phyloP scores from a whole-genome alignment of 1,139 yeast genomes.

The Nakaseomyces sp. region DNA sequence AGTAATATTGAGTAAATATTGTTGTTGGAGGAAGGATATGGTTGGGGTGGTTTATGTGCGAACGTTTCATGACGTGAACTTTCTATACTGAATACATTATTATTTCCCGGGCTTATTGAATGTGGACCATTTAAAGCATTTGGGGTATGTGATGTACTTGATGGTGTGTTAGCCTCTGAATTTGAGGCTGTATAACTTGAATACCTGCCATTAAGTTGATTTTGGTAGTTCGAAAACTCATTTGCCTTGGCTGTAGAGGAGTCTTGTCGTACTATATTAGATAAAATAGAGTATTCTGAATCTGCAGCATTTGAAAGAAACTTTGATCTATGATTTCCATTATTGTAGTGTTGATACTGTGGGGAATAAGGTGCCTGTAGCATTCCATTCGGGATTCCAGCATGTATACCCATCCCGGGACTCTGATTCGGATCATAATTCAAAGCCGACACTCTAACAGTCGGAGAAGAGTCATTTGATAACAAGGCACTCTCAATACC shows the following conservation, averaged over 20 bases:
- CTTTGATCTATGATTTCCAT: constrained; percentile 25
- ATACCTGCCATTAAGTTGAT: neutral
- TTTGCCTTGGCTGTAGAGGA: neutral
- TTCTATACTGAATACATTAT: neutral
- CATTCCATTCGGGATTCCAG: constrained; percentile 5
- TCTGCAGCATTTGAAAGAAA: constrained; percentile 71
- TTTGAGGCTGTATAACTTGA: neutral
- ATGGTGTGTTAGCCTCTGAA: constrained; percentile 1
- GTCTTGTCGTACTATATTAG: constrained; percentile 60
- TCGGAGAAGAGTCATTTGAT: neutral
- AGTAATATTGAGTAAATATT: constrained; percentile 23
- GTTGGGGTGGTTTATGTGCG: constrained; percentile 11
- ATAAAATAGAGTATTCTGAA: constrained; percentile 66
- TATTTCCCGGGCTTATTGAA: neutral
- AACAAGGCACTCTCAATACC: constrained; percentile 33
- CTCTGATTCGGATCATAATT: neutral
- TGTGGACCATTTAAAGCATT: neutral
- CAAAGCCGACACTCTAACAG: neutral
- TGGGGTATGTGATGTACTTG: constrained; percentile 1
- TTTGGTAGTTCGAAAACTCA: neutral
- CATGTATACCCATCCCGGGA: neutral
- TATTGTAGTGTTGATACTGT: constrained; percentile 11
- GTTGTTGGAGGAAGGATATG: constrained; percentile 18
- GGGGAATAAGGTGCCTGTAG: constrained; percentile 12
- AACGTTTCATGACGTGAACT: neutral